Percentiles rank a stretch among this genome's conserved stretches.
Evolutionary conservation across 306 rosid genomes (phyloP).

Genomic region (Trifolium repens): DNA sequence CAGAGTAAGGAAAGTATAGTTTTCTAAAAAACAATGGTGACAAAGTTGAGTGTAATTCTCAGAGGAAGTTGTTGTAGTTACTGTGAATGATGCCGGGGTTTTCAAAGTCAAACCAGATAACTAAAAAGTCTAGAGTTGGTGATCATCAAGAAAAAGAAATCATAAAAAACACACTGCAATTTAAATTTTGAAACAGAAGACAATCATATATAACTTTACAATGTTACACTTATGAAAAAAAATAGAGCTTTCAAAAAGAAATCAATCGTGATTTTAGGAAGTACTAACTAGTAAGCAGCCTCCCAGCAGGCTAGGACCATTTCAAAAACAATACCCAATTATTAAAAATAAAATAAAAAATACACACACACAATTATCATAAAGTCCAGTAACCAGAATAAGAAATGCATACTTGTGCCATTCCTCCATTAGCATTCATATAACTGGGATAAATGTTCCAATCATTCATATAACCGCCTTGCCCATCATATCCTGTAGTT

Average conservation of each 20-base stretch:
- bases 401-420: constrained; percentile 9
- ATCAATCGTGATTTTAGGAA: neutral
- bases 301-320: no score
- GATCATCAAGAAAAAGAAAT: neutral
- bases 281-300: neutral
- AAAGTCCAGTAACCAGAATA: neutral
- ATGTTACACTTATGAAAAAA: neutral
- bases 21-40: neutral
- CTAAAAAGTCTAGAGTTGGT: neutral
- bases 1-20: neutral
- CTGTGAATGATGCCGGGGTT: neutral
- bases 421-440: constrained; percentile 8
- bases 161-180: neutral
- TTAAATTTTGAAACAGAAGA: neutral
- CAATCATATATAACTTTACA: neutral
- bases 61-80: neutral
- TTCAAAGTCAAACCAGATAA: neutral
- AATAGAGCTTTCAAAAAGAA: neutral
- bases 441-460: constrained; percentile 19
- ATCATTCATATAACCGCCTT: constrained; percentile 1
- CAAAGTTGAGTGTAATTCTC: neutral
- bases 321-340: neutral
- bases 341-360: neutral
- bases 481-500: constrained; percentile 28
- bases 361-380: constrained; percentile 3